phyloP scores from a whole-genome alignment of 345 rosid species.

The Eucalyptus caleyi region DNA sequence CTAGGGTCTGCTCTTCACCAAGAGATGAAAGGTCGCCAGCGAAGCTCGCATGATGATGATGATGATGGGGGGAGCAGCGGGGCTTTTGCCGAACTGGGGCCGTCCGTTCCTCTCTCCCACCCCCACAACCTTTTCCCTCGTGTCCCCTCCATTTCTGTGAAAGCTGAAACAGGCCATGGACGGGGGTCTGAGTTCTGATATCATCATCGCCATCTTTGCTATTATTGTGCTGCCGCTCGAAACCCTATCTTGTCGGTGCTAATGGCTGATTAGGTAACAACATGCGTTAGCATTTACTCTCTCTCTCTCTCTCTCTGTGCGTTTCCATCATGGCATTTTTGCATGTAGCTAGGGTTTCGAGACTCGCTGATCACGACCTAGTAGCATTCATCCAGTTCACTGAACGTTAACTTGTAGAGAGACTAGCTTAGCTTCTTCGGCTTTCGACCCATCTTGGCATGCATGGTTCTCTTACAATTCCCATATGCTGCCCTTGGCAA shows the following conservation, averaged over 20 bases:
- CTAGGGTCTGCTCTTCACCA: background rate
- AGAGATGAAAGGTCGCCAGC: background rate
- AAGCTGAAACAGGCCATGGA: background rate
- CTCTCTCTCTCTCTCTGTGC: background rate
- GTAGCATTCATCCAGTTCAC: background rate
- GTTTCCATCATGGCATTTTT: background rate
- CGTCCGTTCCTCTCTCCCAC: background rate
- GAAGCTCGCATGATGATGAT: background rate
- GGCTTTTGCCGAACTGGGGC: background rate
- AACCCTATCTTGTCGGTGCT: background rate
- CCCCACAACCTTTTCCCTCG: background rate
- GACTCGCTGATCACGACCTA: background rate
- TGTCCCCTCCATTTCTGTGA: background rate
- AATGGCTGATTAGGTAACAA: background rate
- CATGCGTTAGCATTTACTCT: background rate
- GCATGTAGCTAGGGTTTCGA: background rate
- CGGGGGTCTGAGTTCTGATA: background rate
- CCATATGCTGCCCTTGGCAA: background rate
- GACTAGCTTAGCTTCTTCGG: background rate
- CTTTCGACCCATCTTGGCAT: background rate
- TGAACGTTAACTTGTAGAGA: background rate
- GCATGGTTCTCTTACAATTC: background rate
- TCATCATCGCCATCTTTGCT: background rate
- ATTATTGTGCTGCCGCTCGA: background rate
- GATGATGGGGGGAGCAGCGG: background rate